A percentile compares a stretch with the other conserved stretches of the same genome.
Conservation (phyloP, 805 yeast species). For the Jamesozyma jinghongensis region DNA sequence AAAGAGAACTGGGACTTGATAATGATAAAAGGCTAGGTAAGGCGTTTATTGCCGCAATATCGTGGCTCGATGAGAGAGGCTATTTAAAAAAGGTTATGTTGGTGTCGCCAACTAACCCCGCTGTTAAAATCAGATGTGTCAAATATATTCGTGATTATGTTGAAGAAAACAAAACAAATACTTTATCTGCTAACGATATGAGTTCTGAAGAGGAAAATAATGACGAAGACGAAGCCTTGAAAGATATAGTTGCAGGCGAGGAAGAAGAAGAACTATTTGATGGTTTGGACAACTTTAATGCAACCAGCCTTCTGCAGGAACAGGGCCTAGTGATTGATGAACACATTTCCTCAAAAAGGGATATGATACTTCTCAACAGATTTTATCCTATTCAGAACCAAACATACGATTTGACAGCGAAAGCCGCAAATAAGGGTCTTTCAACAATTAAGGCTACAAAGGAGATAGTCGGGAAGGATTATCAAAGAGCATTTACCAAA, state of each 20-base stretch:
- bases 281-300: conserved; percentile 24
- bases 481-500: conserved; percentile 42
- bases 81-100: conserved; percentile 46
- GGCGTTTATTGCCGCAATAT: conserved; percentile 41
- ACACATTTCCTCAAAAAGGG: conserved; percentile 1
- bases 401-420: conserved; percentile 40
- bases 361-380: conserved; percentile 33
- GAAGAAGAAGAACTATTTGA: conserved; percentile 10
- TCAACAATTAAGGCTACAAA: conserved; percentile 48
- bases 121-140: conserved; percentile 40
- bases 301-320: conserved; percentile 22
- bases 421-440: conserved; percentile 41
- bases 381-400: conserved; percentile 61
- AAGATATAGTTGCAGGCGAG: neutral
- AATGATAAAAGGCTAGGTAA: conserved; percentile 34
- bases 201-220: conserved; percentile 6
- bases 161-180: conserved; percentile 19
- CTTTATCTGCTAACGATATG: conserved; percentile 23
- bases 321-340: conserved; percentile 22
- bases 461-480: conserved; percentile 45
- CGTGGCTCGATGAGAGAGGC: conserved; percentile 37
- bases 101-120: conserved; percentile 37
- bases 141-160: conserved; percentile 36
- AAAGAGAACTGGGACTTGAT: conserved; percentile 47
- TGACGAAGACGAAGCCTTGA: conserved; percentile 3